A percentile compares a stretch with the other conserved stretches of the same genome.
Conservation (phyloP, 2,329 filamentous ascomycete species). For the Diaporthe sp. region DNA sequence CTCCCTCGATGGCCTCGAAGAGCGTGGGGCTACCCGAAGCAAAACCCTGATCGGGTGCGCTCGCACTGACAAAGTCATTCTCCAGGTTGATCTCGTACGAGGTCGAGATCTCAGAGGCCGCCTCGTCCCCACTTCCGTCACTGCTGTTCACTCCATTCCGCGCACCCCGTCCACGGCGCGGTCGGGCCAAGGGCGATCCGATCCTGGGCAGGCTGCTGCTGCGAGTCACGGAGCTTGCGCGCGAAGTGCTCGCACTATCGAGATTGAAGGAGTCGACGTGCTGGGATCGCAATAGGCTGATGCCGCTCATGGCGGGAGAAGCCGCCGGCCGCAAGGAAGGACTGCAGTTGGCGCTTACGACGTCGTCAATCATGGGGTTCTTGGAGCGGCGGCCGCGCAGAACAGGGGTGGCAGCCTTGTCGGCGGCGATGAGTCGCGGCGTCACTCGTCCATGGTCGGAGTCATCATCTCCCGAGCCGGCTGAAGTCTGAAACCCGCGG, state of each 20-base stretch:
- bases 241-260: slow-evolving; percentile 57
- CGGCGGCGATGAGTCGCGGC: slow-evolving; percentile 43
- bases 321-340: slow-evolving; percentile 66
- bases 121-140: slow-evolving; percentile 74
- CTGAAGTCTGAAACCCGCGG: slow-evolving; percentile 70
- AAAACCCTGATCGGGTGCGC: slow-evolving; percentile 58
- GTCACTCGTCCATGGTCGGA: slow-evolving; percentile 60
- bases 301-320: slow-evolving; percentile 76
- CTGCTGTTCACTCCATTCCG: slow-evolving; percentile 60
- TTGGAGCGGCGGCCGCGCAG: slow-evolving; percentile 56
- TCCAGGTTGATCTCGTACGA: slow-evolving; percentile 90
- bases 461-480: slow-evolving; percentile 70
- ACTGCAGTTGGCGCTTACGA: slow-evolving; percentile 75
- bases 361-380: slow-evolving; percentile 63
- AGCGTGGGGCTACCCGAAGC: slow-evolving; percentile 42
- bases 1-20: slow-evolving; percentile 66
- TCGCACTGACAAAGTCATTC: slow-evolving; percentile 85
- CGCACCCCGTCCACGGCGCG: slow-evolving; percentile 45
- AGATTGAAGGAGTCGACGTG: slow-evolving; percentile 81
- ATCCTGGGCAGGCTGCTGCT: slow-evolving; percentile 62
- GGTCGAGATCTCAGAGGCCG: slow-evolving; percentile 78
- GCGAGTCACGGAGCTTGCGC: slow-evolving; percentile 69
- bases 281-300: slow-evolving; percentile 85
- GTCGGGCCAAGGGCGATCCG: slow-evolving; percentile 46
- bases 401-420: slow-evolving; percentile 51